Evolutionary conservation across 2,329 filamentous ascomycete genomes (phyloP).

Genomic region (Pyrenochaeta sp.): DNA sequence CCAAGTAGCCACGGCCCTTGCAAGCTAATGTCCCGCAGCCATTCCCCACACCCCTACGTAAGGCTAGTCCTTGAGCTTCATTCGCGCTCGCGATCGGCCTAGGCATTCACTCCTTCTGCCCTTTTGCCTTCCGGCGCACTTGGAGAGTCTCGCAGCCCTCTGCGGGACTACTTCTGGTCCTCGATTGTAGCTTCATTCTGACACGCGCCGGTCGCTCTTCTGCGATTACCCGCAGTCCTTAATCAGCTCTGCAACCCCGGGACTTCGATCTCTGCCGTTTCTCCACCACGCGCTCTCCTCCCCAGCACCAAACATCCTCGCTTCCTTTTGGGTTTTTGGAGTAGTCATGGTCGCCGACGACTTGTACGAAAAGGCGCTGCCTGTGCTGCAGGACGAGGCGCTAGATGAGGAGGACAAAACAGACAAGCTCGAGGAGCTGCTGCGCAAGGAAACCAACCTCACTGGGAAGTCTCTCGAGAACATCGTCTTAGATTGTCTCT

Average conservation of each 20-base stretch:
- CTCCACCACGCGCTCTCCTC: constrained; percentile 11
- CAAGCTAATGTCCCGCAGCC: constrained; percentile 20
- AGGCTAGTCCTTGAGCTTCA: constrained; percentile 34
- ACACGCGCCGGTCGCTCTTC: constrained; percentile 30
- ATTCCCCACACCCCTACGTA: constrained; percentile 24
- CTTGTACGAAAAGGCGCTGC: constrained; percentile 89
- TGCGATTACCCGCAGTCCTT: constrained; percentile 26
- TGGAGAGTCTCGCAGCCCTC: constrained; percentile 26
- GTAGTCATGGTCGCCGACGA: constrained; percentile 86
- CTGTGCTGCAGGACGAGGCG: constrained; percentile 80
- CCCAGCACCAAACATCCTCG: constrained; percentile 5
- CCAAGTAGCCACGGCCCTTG: background rate
- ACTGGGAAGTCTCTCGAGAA: constrained; percentile 84
- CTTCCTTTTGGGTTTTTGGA: constrained; percentile 9
- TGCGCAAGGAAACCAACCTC: constrained; percentile 80
- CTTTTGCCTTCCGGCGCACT: constrained; percentile 20
- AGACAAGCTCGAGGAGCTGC: constrained; percentile 85
- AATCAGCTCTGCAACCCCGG: constrained; percentile 31
- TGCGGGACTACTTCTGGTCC: constrained; percentile 25
- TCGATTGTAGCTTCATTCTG: constrained; percentile 31
- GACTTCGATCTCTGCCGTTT: constrained; percentile 10
- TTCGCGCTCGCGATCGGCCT: constrained; percentile 24
- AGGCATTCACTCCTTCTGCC: constrained; percentile 28
- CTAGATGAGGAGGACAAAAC: constrained; percentile 96
- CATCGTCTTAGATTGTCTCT: constrained; percentile 87